Evolutionary conservation across 1,284 basidiomycete genomes (phyloP), one percentile per base, ranked within the genome.

Genomic region (Melampsora americana): DNA sequence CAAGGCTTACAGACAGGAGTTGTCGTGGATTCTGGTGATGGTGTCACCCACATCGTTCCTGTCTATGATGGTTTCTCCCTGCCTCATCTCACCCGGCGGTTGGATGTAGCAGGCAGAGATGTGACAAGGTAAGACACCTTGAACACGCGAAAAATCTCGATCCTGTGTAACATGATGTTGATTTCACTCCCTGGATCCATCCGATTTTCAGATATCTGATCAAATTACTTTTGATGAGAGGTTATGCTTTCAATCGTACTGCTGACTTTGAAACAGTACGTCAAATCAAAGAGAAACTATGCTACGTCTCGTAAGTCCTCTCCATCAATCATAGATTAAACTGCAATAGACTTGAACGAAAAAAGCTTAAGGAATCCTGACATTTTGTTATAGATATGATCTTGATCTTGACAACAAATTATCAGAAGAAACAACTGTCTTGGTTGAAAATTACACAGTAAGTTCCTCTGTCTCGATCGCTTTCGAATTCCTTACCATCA

Each of bases 181-280:
- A 23, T 44, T 35, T 61, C 42, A n/a, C n/a, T n/a, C n/a, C n/a
- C n/a, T n/a, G n/a, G 6, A 5, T 42, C 6, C 39, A 42, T 42
- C 39, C 26, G 20, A 42, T 26, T 12, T 11, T 16, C 46, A 75
- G 72, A 79, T 99, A 99, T 84, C 86, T 99, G 82, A 99, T 99
- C 88, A 99, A 99, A 86, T 88, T 99, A 14, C 87, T 99, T 9
- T 88, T 98, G 79, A 95, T 98, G 92, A 90, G 95, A 39, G 96
- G 96, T 23, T 99, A 99, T 83, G 96, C 96, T 0, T 99, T 99
- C 87, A 99, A 99, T 85, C 89, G 96, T 66, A 99, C 96, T 5
- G 96, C 95, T 66, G 96, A 99, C 85, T 99, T 99, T 81, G 96
- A 99, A 85, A 99, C 96, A 4, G 95, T 99, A 23, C 86, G 95